Percentiles rank a stretch among this genome's conserved stretches.
Conservation (phyloP, 2,329 filamentous ascomycete genomes). For the Epicoccum sorghinum region DNA sequence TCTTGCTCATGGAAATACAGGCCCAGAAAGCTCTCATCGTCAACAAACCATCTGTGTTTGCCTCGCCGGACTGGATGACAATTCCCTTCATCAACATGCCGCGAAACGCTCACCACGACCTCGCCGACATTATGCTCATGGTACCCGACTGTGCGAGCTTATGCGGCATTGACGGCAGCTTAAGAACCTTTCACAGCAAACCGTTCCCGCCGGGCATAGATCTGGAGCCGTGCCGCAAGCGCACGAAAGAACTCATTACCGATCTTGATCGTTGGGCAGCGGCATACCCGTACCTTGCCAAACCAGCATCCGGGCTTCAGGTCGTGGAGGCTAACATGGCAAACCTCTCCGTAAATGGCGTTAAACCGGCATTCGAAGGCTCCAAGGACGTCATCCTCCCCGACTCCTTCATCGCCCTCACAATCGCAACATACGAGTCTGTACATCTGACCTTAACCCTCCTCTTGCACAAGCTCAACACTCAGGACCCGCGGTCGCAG, state of each 20-base stretch:
- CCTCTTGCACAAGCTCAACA: conserved; percentile 27
- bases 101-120: conserved; percentile 33
- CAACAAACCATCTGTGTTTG: conserved; percentile 36
- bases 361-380: conserved; percentile 3
- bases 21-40: conserved; percentile 35
- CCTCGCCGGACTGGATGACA: conserved; percentile 37
- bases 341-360: conserved; percentile 6
- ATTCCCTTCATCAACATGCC: conserved; percentile 32
- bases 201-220: conserved; percentile 21
- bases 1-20: conserved; percentile 22
- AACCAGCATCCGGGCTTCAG: conserved; percentile 3
- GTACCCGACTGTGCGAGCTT: conserved; percentile 32
- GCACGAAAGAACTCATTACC: conserved; percentile 22
- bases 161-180: conserved; percentile 21
- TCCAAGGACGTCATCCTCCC: conserved; percentile 22
- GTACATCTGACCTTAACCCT: conserved; percentile 25
- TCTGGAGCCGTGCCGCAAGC: conserved; percentile 17
- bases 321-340: conserved; percentile 20
- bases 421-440: conserved; percentile 29
- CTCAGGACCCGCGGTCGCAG: neutral
- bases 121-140: conserved; percentile 36
- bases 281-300: conserved; percentile 28
- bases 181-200: conserved; percentile 28
- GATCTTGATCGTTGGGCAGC: conserved; percentile 30
- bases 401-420: conserved; percentile 30